Base-by-base conservation (phyloP, 2,329 filamentous ascomycete species). In the Neopestalotiopsis sp. region DNA sequence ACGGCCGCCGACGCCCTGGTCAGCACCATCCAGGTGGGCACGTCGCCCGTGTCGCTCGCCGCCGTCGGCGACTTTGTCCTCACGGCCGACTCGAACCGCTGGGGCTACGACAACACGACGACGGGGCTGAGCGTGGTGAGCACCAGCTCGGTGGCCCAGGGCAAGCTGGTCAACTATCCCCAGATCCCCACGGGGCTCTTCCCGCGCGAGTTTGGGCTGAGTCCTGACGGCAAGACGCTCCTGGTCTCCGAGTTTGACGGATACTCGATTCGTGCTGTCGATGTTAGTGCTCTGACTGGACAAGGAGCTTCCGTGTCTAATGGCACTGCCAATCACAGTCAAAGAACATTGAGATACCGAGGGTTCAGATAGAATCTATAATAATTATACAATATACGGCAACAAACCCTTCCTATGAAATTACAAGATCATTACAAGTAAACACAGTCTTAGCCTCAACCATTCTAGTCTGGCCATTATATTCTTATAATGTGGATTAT, bases 61-160 rank as follows among this genome's bases (percentile, higher is more conserved):
- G 17, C 56, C 1, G 64, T 66, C 12, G 64, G 64, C 49, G 20
- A 57, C 13, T 66, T 32, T 14, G 64, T 66, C 5, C 49, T 66
- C 30, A 66, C 64, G 28, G 64, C 64, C 20, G 64, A 66, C 20
- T 66, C 64, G 17, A 66, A 66, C 24, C 45, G 64, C 14, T 66
- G 20, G 14, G 64, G 64, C 7, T 66, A 66, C 17, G 28, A 17
- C 17, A 58, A 66, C 34, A 58, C 64, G 17, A 34, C 42, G 2
- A 57, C 42, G 2, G 64, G 64, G 5, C 17, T 66, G 9, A 66
- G 42, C 5, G 64, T 66, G 17, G 64, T 66, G 1, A 40, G 53
- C 13, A 38, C 64, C 12, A 32, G 12, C 5, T 56, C 42, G 32
- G 64, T 58, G 5, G 17, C 24, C 4, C 38, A 40, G 17, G 45